These are phyloP conservation scores for Saitozyma podzolica DNA, from an alignment of 768 basidiomycete species.

Conservation along the genomic window DNA sequence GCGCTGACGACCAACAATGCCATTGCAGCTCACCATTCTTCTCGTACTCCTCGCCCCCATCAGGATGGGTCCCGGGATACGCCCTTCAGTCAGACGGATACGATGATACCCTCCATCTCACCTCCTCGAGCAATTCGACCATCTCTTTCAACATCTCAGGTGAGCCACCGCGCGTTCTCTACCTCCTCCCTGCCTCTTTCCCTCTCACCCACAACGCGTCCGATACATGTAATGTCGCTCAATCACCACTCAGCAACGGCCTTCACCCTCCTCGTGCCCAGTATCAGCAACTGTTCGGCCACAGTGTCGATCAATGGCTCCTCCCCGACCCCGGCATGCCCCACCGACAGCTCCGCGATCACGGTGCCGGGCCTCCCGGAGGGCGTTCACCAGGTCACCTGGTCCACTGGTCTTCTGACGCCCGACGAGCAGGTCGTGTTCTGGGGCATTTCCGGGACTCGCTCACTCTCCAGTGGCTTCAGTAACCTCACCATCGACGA, in stretches of 20 bases:
- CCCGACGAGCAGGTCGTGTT: conserved; percentile 30
- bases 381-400: conserved; percentile 31
- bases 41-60: conserved; percentile 5
- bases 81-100: conserved; percentile 34
- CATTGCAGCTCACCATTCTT: conserved; percentile 26
- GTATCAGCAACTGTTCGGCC: conserved; percentile 26
- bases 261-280: conserved; percentile 36
- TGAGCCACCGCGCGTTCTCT: conserved; percentile 11
- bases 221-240: not conserved
- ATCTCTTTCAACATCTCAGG: conserved; percentile 41
- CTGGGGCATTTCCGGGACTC: conserved; percentile 37
- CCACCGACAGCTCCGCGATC: conserved; percentile 9
- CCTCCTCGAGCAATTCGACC: conserved; percentile 12
- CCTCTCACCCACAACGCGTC: not conserved
- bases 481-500: conserved; percentile 36
- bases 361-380: conserved; percentile 29
- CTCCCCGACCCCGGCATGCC: conserved; percentile 34
- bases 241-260: conserved; percentile 23
- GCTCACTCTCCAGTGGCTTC: conserved; percentile 10
- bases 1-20: too few species aligned
- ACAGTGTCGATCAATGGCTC: conserved; percentile 40
- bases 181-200: not conserved
- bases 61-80: conserved; percentile 36
- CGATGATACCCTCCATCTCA: conserved; percentile 39
- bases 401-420: conserved; percentile 13